Percentiles rank a stretch among this genome's conserved stretches.
These are phyloP conservation scores for Neonothopanus nambi DNA, from an alignment of 1,284 basidiomycete species.

Conservation along the genomic window DNA sequence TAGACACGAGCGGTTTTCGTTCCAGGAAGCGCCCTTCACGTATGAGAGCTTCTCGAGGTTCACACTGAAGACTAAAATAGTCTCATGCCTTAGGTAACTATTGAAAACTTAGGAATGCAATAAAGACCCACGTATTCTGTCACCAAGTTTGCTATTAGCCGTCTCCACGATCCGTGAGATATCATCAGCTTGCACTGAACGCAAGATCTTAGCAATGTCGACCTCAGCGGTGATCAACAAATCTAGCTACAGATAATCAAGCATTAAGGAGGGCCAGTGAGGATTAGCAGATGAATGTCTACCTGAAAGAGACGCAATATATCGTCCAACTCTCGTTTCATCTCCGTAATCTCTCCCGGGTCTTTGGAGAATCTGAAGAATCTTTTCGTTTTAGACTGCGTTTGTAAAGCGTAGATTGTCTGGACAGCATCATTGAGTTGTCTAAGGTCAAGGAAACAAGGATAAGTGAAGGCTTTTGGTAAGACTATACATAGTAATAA, in stretches of 20 bases:
- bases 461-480: too few species aligned
- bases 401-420: neutral
- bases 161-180: neutral
- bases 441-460: neutral
- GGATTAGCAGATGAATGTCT: neutral
- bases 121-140: constrained; percentile 3
- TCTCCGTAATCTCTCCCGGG: neutral
- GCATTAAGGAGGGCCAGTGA: neutral
- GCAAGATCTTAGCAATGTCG: neutral
- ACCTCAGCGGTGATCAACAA: neutral
- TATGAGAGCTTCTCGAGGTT: constrained; percentile 10
- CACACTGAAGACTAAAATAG: neutral
- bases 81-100: neutral
- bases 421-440: neutral
- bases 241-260: neutral
- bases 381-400: neutral
- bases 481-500: neutral
- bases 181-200: neutral
- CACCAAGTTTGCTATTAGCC: constrained; percentile 2
- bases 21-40: constrained; percentile 9
- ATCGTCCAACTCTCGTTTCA: constrained; percentile 1
- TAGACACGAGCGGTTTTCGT: constrained; percentile 15
- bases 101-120: neutral
- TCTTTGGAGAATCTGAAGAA: constrained; percentile 4
- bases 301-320: constrained; percentile 3